Base-by-base conservation (phyloP, 2,329 filamentous ascomycete genomes). In the Microdochium trichocladiopsis region DNA sequence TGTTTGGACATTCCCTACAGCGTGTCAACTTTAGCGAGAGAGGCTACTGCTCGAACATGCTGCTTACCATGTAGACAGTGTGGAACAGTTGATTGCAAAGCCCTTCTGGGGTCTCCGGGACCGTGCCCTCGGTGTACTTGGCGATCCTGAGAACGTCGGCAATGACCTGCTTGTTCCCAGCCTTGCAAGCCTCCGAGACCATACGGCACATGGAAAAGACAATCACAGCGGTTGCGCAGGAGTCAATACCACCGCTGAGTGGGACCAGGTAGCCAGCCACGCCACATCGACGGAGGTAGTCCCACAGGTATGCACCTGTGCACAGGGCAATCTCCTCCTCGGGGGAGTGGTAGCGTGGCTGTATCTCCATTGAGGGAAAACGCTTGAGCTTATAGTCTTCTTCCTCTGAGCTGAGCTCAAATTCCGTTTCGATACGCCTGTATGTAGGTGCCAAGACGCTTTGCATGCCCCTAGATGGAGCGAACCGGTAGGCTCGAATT, bases 281-380 rank as follows among this genome's bases (percentile, higher is more conserved):
- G 31, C 55, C 55, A 9, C 69, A 79, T 23, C 79, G 67, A 4
- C 78, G 67, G 0, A 84, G 67, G 58, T 83, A 85, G 57, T 86
- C 80, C 80, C 81, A 89, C 2, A 89, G 67, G 74, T 80, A 90
- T 58, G 79, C 83, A 3, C 82, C 85, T 2, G 82, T 78, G 0
- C 81, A 81, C 1, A 84, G 67, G 1, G 81, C 80, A 53, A 89
- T 87, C 61, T 87, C 84, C 60, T 88, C 83, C 59, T 87, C 84
- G 0, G 83, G 82, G 0, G 70, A 67, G 59, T 86, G 80, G 54
- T 81, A 80, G n/a, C 71, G 70, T 2, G 80, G 70, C 41, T 74
- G 56, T 4, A 76, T 71, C 0, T 71, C 59, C 14, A 66, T 62
- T 0, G 77, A 76, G 0, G 78, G 73, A 0, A 53, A 53, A 10